Base-by-base conservation (phyloP, 108 stramenopile species). In the Pseudonitzschia delicatissima region DNA sequence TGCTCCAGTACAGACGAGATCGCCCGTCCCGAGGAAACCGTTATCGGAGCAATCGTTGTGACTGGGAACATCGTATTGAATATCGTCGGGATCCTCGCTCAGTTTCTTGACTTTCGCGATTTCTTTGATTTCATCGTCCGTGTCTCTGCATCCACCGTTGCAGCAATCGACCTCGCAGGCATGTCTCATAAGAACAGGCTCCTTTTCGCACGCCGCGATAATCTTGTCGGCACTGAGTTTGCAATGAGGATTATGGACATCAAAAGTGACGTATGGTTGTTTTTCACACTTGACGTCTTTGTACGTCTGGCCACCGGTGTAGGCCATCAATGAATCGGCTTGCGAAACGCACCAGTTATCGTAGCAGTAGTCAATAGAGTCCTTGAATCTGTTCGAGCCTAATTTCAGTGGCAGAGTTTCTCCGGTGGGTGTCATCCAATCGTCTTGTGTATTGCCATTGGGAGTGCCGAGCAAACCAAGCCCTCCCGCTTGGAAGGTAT, bases 391-490 rank as follows among this genome's bases (percentile, higher is more conserved):
- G 45, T 37, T 15, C 1, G 21, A 13, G 0, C 7, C 17, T n/a
- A n/a, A n/a, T 20, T 40, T 23, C 12, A 47, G 27, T 1, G 17
- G 2, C n/a, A 53, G 25, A 1, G 51, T 32, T 17, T 42, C n/a
- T 29, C 66, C 66, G 29, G 27, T 29, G 12, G 4, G 6, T 7
- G 51, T 39, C 50, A 53, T 67, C 66, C 66, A 67, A 8, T 67
- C 66, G 33, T 67, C 66, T n/a, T 13, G 29, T 33, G 35, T 37
- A 28, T 52, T 28, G 7, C 12, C 33, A 20, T 17, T 67, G 34
- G 66, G 66, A 26, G 66, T 67, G n/a, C 66, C 66, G 15, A 67
- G 50, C 23, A 67, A 39, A 55, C 66, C 66, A 12, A 55, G 15
- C 5, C 20, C 18, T 5, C n/a, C 20, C 4, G 13, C 18, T 6